Evolutionary conservation across 2,329 filamentous ascomycete genomes (phyloP).

Genomic region (Pseudogymnoascus sp.): DNA sequence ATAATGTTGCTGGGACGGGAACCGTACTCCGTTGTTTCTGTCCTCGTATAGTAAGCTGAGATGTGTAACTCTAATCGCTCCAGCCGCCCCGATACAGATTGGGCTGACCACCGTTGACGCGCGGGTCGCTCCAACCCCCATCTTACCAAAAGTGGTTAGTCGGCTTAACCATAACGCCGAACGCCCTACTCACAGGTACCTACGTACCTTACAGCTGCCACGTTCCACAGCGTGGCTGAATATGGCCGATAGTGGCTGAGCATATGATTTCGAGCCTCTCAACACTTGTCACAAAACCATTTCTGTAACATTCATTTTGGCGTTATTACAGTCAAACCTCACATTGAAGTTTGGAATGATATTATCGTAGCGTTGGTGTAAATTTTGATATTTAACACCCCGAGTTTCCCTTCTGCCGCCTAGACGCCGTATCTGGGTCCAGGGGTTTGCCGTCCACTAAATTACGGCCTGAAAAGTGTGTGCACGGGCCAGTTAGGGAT

Average conservation of each 20-base stretch:
- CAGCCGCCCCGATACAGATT: constrained; percentile 2
- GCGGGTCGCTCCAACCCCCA: constrained; percentile 4
- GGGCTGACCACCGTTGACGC: constrained; percentile 2
- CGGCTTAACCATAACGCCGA: background rate
- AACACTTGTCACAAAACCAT: background rate
- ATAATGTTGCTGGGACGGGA: constrained; percentile 1
- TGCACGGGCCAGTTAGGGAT: constrained; percentile 1
- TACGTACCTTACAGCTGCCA: constrained; percentile 4
- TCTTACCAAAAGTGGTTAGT: background rate
- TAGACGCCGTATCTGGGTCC: background rate
- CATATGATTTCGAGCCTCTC: background rate
- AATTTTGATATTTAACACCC: background rate
- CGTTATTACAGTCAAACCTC: background rate
- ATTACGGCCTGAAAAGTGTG: background rate
- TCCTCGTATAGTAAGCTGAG: constrained; percentile 3
- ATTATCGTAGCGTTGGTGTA: background rate
- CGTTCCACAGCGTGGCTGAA: background rate
- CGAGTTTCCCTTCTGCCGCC: background rate
- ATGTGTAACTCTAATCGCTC: constrained; percentile 5
- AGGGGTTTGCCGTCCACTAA: constrained; percentile 7
- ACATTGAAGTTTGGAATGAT: background rate
- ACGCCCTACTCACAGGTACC: background rate
- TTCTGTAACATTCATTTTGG: background rate
- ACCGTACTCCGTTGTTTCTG: background rate
- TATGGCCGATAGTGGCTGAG: background rate